Base-by-base conservation (phyloP, 176 grass and related monocot species). In the Oryza glaberrima region DNA sequence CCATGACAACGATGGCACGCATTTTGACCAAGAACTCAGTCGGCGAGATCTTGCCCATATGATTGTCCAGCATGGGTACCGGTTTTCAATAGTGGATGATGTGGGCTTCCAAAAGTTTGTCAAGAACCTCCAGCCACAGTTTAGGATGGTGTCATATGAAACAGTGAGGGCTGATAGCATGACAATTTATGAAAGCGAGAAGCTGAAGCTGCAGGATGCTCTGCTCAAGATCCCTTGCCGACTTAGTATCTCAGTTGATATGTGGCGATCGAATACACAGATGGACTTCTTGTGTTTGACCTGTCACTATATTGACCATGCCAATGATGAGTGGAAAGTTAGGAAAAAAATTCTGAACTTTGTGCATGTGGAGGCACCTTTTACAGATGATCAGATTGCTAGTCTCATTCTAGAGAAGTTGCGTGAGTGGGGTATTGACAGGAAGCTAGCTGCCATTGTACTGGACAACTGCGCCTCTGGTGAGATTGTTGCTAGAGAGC, bases 1-100 rank as follows among this genome's bases (percentile, higher is more conserved):
- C 36, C 79, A 81, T 77, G 83, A 83, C 56, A 80, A 73, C 1
- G 78, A 86, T 25, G 77, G 81, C 69, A 66, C 85, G n/a, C 89
- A 91, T 32, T 99, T 96, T 28, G 87, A 99, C 85, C 96, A 99
- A 73, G 93, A 99, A 63, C 81, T 90, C 47, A 99, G 96, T 78
- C 89, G 89, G 23, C 88, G 63, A 35, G 96, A 99, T 52, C 85
- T 99, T 75, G 90, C 86, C 38, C 85, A 88, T 58, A 99, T 99
- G 96, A 92, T 99, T 81, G 94, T 99, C 12, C 87, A 90, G 78
- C 96, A 99, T 76, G 96, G 96, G 11, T 99, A 99, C 86, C 96
- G 70, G 11, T 96, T 99, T 78, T 90, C 87, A 13, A 94, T 99
- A 22, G 93, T 99, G 28, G 87, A 99, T 89, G 91, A 99, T 87